Conservation (phyloP, 2,329 filamentous ascomycete species). For the Fusarium sororula region DNA sequence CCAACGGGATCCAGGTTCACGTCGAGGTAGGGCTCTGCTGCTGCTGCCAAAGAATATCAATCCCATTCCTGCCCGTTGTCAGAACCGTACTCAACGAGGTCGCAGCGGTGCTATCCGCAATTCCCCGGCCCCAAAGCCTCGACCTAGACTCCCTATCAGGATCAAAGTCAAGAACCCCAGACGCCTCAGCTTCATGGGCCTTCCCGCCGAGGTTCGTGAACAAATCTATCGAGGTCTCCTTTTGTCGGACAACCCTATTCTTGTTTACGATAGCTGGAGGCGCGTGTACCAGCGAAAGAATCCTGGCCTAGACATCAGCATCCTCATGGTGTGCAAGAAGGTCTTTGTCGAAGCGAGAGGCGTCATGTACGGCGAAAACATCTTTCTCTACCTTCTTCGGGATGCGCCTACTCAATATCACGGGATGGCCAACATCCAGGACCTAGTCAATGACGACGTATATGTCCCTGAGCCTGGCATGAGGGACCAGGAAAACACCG, state of each 20-base stretch:
- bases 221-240: conserved; percentile 47
- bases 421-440: conserved; percentile 18
- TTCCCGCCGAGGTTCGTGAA: conserved; percentile 46
- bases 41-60: neutral
- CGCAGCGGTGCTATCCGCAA: neutral
- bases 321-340: conserved; percentile 50
- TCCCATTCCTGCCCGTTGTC: neutral
- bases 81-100: neutral
- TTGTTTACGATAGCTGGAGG: conserved; percentile 48
- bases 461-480: neutral
- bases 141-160: neutral
- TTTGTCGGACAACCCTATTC: conserved; percentile 44
- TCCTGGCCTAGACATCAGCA: conserved; percentile 45
- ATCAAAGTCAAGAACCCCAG: neutral
- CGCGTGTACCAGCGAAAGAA: conserved; percentile 44
- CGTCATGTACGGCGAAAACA: conserved; percentile 59
- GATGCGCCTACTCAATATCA: conserved; percentile 43
- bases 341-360: conserved; percentile 50
- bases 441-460: conserved; percentile 27
- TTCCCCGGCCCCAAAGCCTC: neutral
- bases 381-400: conserved; percentile 57
- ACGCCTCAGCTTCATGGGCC: conserved; percentile 10
- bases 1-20: neutral
- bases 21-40: neutral
- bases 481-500: neutral